phyloP scores from a whole-genome alignment of 306 rosid genomes.

The Pyrus pyrifolia region DNA sequence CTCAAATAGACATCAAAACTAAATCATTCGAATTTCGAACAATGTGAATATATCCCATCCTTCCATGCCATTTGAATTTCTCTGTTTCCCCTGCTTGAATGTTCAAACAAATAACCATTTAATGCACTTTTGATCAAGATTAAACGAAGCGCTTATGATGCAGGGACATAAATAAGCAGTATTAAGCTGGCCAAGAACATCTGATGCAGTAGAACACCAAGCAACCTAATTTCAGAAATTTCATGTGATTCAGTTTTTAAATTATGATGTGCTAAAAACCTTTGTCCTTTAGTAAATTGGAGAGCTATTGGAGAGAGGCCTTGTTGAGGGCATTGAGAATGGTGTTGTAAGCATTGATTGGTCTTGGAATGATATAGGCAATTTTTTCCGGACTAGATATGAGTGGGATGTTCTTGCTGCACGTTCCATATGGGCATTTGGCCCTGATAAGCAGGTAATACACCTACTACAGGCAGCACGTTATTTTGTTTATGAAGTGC shows the following conservation, averaged over 20 bases:
- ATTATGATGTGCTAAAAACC: not conserved
- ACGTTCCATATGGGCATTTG: constrained; percentile 92
- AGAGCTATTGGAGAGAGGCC: constrained; percentile 91
- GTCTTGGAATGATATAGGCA: constrained; percentile 82
- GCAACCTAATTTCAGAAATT: constrained; percentile 8
- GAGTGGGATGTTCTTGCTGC: constrained; percentile 99
- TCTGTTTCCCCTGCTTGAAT: constrained; percentile 50
- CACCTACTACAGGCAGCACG: not conserved
- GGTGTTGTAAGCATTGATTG: constrained; percentile 92
- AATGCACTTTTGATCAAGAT: not conserved
- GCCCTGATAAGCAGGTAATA: constrained; percentile 94
- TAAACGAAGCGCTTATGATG: not conserved
- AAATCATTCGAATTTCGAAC: not conserved
- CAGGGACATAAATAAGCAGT: not conserved
- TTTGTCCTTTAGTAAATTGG: constrained; percentile 52
- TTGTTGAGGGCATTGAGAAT: constrained; percentile 94
- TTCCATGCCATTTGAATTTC: constrained; percentile 58
- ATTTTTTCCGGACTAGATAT: constrained; percentile 85
- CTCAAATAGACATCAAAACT: not conserved
- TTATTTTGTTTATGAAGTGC: not conserved
- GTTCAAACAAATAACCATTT: not conserved
- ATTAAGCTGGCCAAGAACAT: constrained; percentile 60
- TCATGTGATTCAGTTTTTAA: not conserved
- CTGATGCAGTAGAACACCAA: constrained; percentile 70
- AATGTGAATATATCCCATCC: constrained; percentile 76